Percentiles rank a stretch among this genome's conserved stretches.
These are phyloP conservation scores for Colletotrichum sp. DNA, from an alignment of 2,329 filamentous ascomycete species.

Conservation along the genomic window DNA sequence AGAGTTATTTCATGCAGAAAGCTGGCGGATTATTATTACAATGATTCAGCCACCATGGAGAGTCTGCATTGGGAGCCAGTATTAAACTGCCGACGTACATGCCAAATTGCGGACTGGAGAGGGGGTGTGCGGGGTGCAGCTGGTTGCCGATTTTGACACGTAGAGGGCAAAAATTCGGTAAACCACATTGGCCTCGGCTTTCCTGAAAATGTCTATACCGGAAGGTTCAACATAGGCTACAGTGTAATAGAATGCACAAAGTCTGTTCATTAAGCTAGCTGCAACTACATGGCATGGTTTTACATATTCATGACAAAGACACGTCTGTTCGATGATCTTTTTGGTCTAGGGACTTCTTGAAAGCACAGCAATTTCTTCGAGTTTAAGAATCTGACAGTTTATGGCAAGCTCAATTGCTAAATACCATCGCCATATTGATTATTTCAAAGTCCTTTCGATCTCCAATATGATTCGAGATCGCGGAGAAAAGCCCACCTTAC, in stretches of 20 bases:
- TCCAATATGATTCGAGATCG: constrained; percentile 21
- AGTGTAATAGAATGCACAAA: not conserved
- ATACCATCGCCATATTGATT: not conserved
- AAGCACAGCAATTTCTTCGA: not conserved
- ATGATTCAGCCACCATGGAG: not conserved
- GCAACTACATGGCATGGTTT: not conserved
- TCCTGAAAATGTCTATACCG: not conserved
- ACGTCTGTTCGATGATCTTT: not conserved
- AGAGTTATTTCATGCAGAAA: not conserved
- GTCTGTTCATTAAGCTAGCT: not conserved
- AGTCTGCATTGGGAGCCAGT: not conserved
- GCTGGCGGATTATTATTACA: not conserved
- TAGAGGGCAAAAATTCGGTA: not conserved
- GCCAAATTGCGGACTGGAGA: not conserved
- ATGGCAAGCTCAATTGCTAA: not conserved
- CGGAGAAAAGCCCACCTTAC: constrained; percentile 25
- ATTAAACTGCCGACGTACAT: not conserved
- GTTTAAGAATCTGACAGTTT: not conserved
- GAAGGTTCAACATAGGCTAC: not conserved
- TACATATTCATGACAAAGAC: not conserved
- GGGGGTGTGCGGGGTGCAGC: not conserved
- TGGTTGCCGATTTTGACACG: not conserved
- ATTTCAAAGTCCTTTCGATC: not conserved
- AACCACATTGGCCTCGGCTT: not conserved
- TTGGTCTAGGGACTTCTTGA: not conserved